Conservation (phyloP, 1,139 yeast genomes). For the Diutina catenulata region DNA sequence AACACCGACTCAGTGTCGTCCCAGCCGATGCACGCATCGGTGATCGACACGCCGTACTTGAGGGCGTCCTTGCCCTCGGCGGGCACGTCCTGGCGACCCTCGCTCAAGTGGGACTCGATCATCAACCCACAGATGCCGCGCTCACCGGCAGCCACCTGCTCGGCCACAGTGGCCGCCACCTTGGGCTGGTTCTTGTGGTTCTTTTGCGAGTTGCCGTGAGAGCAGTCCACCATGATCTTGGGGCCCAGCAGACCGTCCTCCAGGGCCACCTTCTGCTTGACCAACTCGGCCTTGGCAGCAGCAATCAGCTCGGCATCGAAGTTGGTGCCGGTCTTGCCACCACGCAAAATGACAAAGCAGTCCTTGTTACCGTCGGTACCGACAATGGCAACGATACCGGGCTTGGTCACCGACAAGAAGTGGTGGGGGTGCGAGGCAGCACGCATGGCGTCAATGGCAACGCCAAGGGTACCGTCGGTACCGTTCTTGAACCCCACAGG, state of each 20-base stretch:
- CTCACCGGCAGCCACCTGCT: conserved; percentile 71
- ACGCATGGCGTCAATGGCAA: conserved; percentile 86
- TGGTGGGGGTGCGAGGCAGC: conserved; percentile 93
- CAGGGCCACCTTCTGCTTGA: conserved; percentile 38
- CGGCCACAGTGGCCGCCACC: conserved; percentile 73
- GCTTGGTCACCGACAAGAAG: conserved; percentile 82
- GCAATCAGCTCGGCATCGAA: conserved; percentile 65
- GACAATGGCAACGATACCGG: conserved; percentile 88
- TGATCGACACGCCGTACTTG: conserved; percentile 86
- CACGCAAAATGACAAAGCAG: conserved; percentile 85
- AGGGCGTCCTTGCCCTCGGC: conserved; percentile 52
- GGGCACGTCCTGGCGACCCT: conserved; percentile 88
- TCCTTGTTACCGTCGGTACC: conserved; percentile 91
- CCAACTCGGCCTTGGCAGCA: conserved; percentile 55
- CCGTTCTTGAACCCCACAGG: conserved; percentile 97
- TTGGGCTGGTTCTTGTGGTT: conserved; percentile 87
- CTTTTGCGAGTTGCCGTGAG: conserved; percentile 91
- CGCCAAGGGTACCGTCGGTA: conserved; percentile 87
- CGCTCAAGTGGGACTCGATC: conserved; percentile 88
- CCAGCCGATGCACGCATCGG: conserved; percentile 95
- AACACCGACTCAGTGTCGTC: conserved; percentile 69
- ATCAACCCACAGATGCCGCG: conserved; percentile 78
- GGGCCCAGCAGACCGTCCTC: conserved; percentile 36
- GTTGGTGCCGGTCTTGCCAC: conserved; percentile 90
- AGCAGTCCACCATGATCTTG: conserved; percentile 93